Percentiles rank a stretch among this genome's conserved stretches.
Evolutionary conservation across 2,329 filamentous ascomycete genomes (phyloP).

Genomic region (Diaporthe capsici): DNA sequence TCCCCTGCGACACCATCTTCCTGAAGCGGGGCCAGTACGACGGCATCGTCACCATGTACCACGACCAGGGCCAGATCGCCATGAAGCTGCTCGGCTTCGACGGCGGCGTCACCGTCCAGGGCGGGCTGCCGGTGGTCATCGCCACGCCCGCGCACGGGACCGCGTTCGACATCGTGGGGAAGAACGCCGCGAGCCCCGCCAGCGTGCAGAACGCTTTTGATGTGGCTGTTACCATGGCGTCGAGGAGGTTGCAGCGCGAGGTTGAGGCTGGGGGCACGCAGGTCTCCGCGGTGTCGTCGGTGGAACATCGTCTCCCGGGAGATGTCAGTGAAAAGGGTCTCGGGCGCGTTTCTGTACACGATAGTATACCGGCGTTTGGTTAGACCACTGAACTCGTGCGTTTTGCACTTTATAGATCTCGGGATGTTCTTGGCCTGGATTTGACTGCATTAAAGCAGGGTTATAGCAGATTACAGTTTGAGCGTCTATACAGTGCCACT

Average conservation of each 20-base stretch:
- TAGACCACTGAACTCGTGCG: not conserved
- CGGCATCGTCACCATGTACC: slow-evolving; percentile 54
- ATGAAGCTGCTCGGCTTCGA: slow-evolving; percentile 53
- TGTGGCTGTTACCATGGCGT: slow-evolving; percentile 46
- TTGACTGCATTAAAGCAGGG: too few species aligned
- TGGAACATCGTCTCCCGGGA: not conserved
- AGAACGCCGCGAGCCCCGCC: slow-evolving; percentile 47
- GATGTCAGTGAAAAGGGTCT: not conserved
- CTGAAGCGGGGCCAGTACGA: slow-evolving; percentile 50
- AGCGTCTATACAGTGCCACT: too few species aligned
- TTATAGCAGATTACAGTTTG: too few species aligned
- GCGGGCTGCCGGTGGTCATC: slow-evolving; percentile 50
- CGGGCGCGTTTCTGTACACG: not conserved
- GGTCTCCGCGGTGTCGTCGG: not conserved
- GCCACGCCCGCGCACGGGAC: slow-evolving; percentile 51
- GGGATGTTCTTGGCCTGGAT: not conserved
- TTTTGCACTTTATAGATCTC: not conserved
- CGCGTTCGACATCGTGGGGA: slow-evolving; percentile 51
- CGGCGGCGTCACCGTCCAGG: slow-evolving; percentile 52
- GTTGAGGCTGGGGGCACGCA: not conserved
- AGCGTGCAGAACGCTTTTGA: slow-evolving; percentile 53
- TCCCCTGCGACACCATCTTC: slow-evolving; percentile 54
- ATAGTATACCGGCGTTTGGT: slow-evolving; percentile 6
- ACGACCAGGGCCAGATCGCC: slow-evolving; percentile 54
- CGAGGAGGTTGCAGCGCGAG: slow-evolving; percentile 40